These are phyloP conservation scores for Penicillium palitans DNA, from an alignment of 2,329 filamentous ascomycete genomes.

Conservation along the genomic window DNA sequence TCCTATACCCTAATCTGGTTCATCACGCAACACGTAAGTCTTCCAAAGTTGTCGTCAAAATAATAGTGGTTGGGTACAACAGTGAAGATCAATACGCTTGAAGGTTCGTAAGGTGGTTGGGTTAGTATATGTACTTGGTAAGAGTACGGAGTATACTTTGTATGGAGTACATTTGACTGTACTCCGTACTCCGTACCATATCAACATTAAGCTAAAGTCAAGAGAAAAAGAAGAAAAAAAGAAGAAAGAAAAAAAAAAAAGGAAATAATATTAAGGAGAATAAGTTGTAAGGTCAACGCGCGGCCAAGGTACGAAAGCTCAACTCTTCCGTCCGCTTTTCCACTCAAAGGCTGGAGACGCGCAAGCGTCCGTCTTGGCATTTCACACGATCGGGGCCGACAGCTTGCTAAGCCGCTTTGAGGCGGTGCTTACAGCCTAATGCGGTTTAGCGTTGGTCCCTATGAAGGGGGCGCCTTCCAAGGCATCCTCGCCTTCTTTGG, in stretches of 20 bases:
- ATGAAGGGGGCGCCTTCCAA: conserved; percentile 25
- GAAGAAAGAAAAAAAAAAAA: neutral
- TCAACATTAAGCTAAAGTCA: neutral
- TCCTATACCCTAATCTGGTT: neutral
- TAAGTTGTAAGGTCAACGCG: conserved; percentile 3
- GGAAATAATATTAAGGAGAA: neutral
- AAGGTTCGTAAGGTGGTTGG: neutral
- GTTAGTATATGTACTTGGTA: neutral
- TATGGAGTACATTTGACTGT: neutral
- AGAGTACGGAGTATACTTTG: neutral
- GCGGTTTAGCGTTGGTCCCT: neutral
- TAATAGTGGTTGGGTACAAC: neutral
- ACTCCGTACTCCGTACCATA: neutral
- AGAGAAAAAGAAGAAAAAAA: neutral
- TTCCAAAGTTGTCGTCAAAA: neutral
- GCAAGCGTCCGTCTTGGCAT: conserved; percentile 43
- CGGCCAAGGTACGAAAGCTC: conserved; percentile 10
- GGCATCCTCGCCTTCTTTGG: conserved; percentile 9
- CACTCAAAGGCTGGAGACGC: conserved; percentile 36
- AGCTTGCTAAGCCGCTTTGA: conserved; percentile 27
- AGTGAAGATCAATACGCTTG: neutral
- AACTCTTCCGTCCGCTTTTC: conserved; percentile 4
- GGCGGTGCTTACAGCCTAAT: conserved; percentile 4
- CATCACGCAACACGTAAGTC: neutral
- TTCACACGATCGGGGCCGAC: conserved; percentile 35